A percentile compares a stretch with the other conserved stretches of the same genome.
Evolutionary conservation across 306 rosid species (phyloP).

Genomic region (Rosa persica): DNA sequence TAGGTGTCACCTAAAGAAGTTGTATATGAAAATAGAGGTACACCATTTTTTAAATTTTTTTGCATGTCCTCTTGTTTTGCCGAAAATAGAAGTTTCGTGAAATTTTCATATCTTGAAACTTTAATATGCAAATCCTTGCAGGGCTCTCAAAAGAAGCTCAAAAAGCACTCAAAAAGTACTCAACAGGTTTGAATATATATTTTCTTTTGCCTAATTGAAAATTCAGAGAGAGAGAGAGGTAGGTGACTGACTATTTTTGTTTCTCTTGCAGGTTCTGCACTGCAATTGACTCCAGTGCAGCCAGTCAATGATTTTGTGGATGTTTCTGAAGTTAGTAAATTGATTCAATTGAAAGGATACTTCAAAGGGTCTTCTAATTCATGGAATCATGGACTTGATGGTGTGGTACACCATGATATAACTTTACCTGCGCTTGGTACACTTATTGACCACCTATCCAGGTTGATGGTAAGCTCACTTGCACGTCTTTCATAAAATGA

Average conservation of each 20-base stretch:
- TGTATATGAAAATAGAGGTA: conserved; percentile 76
- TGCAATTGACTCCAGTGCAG: conserved; percentile 65
- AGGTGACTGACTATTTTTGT: conserved; percentile 20
- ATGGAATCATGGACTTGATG: conserved; percentile 51
- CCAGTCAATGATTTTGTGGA: conserved; percentile 44
- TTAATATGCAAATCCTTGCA: conserved; percentile 30
- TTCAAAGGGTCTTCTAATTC: conserved; percentile 68
- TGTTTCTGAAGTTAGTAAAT: conserved; percentile 58
- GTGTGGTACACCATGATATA: conserved; percentile 50
- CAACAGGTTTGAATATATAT: conserved; percentile 46
- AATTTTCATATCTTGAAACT: conserved; percentile 16
- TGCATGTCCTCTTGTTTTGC: conserved; percentile 8
- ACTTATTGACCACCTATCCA: conserved; percentile 73
- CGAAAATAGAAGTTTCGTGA: conserved; percentile 15
- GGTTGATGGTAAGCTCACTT: conserved; percentile 72
- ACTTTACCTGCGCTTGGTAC: conserved; percentile 73
- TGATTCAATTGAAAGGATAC: conserved; percentile 63
- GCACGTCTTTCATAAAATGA: conserved; percentile 9
- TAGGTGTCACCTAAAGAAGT: conserved; percentile 96
- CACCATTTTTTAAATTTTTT: conserved; percentile 21
- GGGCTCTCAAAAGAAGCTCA: conserved; percentile 80
- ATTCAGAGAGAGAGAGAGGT: neutral
- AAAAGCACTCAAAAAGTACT: conserved; percentile 77
- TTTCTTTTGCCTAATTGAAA: neutral
- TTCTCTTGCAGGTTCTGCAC: conserved; percentile 56